Evolutionary conservation across 139 green algal species (phyloP).

Genomic region (Closterium sp.): DNA sequence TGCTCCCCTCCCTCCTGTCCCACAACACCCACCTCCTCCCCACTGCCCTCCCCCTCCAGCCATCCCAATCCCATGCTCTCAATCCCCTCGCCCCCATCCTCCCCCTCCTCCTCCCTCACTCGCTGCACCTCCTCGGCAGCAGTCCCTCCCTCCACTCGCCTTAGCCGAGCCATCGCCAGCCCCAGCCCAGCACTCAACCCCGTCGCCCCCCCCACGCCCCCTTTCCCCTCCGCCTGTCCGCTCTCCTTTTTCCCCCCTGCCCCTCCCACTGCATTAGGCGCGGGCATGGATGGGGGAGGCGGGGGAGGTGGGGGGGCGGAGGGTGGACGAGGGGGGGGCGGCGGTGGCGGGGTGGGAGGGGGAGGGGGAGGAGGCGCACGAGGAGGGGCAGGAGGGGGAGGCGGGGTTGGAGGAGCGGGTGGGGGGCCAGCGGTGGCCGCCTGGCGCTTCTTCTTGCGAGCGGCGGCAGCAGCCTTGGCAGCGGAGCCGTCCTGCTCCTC

Average conservation of each 20-base stretch:
- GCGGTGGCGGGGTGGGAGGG: no score
- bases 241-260: not conserved
- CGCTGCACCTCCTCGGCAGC: not conserved
- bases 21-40: not conserved
- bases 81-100: not conserved
- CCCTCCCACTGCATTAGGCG: not conserved
- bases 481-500: conserved; percentile 10
- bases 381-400: no score
- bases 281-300: not conserved
- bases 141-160: not conserved
- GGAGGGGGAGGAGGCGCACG: no score
- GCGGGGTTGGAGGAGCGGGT: no score
- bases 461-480: conserved; percentile 31
- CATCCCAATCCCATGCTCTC: conserved; percentile 4
- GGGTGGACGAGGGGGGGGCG: not conserved
- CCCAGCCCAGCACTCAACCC: not conserved
- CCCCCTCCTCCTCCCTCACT: conserved; percentile 43
- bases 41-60: not conserved
- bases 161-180: not conserved
- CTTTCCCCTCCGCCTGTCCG: not conserved
- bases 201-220: no score
- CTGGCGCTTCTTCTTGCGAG: not conserved
- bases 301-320: not conserved
- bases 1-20: conserved; percentile 1
- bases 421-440: not conserved